phyloP scores from a whole-genome alignment of 441 rosid species.

The Populus trichocarpa region DNA sequence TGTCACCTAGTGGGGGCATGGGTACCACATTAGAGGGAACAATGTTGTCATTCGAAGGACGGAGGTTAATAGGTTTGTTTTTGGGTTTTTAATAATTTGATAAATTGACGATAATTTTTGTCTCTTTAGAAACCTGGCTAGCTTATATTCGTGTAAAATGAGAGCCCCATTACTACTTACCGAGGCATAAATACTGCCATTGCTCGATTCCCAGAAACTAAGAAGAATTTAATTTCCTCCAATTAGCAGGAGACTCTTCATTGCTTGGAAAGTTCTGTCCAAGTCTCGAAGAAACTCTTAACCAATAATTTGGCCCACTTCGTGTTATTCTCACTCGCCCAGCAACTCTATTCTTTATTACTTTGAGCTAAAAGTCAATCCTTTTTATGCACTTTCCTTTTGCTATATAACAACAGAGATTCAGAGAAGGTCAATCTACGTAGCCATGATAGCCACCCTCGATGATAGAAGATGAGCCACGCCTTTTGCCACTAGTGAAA shows the following conservation, averaged over 20 bases:
- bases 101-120: conserved; percentile 2
- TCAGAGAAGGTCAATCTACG: conserved; percentile 14
- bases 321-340: conserved; percentile 9
- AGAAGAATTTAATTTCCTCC: not conserved
- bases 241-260: not conserved
- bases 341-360: not conserved
- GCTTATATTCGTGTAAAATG: not conserved
- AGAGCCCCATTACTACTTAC: too few relatives aligned
- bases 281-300: not conserved
- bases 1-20: conserved; percentile 16
- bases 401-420: too few relatives aligned
- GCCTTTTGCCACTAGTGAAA: conserved; percentile 21
- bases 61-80: not conserved
- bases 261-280: not conserved
- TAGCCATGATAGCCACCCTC: conserved; percentile 15
- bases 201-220: too few relatives aligned
- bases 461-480: conserved; percentile 30
- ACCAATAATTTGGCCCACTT: conserved; percentile 8
- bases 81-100: conserved; percentile 3
- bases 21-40: conserved; percentile 38
- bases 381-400: not conserved
- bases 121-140: not conserved
- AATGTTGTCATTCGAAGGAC: conserved; percentile 17
- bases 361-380: not conserved
- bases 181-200: too few relatives aligned